A percentile compares a stretch with the other conserved stretches of the same genome.
These are phyloP conservation scores for Entomortierella beljakovae DNA, from an alignment of 192 early-diverging fungal species.

Conservation along the genomic window DNA sequence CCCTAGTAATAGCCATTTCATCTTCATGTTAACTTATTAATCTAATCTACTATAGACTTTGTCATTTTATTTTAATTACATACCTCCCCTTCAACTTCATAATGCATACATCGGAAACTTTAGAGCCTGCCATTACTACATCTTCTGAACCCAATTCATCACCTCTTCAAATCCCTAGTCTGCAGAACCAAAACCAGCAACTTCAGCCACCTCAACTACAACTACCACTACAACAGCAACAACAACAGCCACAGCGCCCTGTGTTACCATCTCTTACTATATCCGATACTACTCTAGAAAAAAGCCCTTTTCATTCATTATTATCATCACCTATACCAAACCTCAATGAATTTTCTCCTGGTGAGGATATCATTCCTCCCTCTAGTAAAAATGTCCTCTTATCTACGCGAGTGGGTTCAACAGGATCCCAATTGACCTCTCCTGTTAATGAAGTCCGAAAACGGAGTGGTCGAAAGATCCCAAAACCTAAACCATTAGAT, in stretches of 20 bases:
- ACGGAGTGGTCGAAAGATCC: conserved; percentile 33
- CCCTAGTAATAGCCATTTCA: too few species aligned
- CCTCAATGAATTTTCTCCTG: conserved; percentile 22
- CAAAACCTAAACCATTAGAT: conserved; percentile 34
- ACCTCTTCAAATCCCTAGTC: neutral
- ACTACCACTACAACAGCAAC: conserved; percentile 2
- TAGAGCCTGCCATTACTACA: neutral
- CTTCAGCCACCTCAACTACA: conserved; percentile 1
- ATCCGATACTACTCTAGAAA: neutral
- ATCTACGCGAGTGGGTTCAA: conserved; percentile 36
- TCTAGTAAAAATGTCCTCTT: conserved; percentile 8
- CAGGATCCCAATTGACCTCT: conserved; percentile 43
- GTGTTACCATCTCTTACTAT: neutral
- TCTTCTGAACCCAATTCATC: neutral
- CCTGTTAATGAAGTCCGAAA: conserved; percentile 44
- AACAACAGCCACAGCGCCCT: neutral
- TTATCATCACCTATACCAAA: neutral
- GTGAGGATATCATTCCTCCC: conserved; percentile 26
- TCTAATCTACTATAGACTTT: too few species aligned
- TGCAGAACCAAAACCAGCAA: neutral
- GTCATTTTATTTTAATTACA: too few species aligned
- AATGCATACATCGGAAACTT: neutral
- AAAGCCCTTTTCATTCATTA: neutral
- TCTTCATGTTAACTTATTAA: too few species aligned
- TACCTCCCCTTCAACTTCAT: too few species aligned